Percentiles rank a stretch among this genome's conserved stretches.
phyloP scores from a whole-genome alignment of 2,329 filamentous ascomycete species.

The Aspergillus thermomutatus region DNA sequence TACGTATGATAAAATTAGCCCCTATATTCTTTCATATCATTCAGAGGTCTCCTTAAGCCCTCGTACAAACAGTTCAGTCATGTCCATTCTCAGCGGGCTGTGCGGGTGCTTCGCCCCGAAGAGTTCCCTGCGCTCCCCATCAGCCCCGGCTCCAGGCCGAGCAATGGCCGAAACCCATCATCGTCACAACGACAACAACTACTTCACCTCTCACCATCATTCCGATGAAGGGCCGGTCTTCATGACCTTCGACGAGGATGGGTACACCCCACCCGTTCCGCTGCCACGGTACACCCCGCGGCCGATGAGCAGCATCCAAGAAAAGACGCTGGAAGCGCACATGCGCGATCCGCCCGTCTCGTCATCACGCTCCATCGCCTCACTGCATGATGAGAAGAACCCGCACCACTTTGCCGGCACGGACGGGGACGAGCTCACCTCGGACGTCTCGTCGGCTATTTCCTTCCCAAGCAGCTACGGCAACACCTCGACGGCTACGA shows the following conservation, averaged over 20 bases:
- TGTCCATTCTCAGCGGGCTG: constrained; percentile 22
- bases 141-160: not conserved
- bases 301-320: constrained; percentile 32
- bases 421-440: constrained; percentile 27
- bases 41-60: not conserved
- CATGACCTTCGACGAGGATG: constrained; percentile 17
- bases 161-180: not conserved
- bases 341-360: constrained; percentile 29
- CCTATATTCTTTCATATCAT: not conserved
- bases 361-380: constrained; percentile 13
- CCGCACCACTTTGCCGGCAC: constrained; percentile 21
- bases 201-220: not conserved
- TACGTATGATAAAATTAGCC: not conserved
- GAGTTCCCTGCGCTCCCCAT: not conserved
- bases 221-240: not conserved
- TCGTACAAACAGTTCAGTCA: constrained; percentile 2
- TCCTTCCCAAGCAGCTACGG: constrained; percentile 44
- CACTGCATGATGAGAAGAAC: constrained; percentile 29
- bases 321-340: constrained; percentile 39
- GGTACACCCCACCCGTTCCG: constrained; percentile 32
- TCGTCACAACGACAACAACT: not conserved
- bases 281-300: constrained; percentile 42
- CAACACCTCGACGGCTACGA: constrained; percentile 43
- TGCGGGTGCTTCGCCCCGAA: constrained; percentile 23
- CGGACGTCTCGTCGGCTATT: constrained; percentile 39